phyloP scores from a whole-genome alignment of 2,329 filamentous ascomycete species.

The Colletotrichum phormii region DNA sequence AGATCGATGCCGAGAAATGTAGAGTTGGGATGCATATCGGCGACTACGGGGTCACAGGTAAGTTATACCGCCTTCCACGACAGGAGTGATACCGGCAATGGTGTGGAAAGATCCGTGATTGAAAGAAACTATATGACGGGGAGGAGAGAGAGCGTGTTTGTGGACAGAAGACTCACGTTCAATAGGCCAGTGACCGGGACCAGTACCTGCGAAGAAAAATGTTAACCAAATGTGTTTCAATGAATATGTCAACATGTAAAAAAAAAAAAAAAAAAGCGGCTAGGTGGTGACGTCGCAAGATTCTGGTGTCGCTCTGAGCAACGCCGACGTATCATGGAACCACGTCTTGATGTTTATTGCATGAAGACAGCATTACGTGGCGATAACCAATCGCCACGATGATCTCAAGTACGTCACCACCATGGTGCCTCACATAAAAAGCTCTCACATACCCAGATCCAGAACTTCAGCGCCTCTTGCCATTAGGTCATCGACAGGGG shows the following conservation, averaged over 20 bases:
- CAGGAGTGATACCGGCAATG: not conserved
- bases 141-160: not conserved
- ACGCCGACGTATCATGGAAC: not conserved
- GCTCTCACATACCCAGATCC: constrained; percentile 56
- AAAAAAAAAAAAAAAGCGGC: too few species aligned
- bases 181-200: constrained; percentile 63
- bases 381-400: not conserved
- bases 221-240: constrained; percentile 31
- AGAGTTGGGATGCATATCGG: constrained; percentile 57
- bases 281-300: not conserved
- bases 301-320: too few species aligned
- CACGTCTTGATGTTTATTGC: not conserved
- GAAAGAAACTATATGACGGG: not conserved
- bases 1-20: constrained; percentile 61
- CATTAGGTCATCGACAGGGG: constrained; percentile 54
- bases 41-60: constrained; percentile 49
- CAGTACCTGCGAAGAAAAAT: constrained; percentile 52
- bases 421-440: not conserved
- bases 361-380: not conserved
- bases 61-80: constrained; percentile 24
- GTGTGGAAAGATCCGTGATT: too few species aligned
- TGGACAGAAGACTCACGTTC: constrained; percentile 54
- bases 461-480: constrained; percentile 55
- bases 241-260: not conserved
- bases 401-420: not conserved